Percentiles rank a stretch among this genome's conserved stretches.
These are phyloP conservation scores for Hypoxylon intermedium DNA, from an alignment of 495 filamentous ascomycete species.

Conservation along the genomic window DNA sequence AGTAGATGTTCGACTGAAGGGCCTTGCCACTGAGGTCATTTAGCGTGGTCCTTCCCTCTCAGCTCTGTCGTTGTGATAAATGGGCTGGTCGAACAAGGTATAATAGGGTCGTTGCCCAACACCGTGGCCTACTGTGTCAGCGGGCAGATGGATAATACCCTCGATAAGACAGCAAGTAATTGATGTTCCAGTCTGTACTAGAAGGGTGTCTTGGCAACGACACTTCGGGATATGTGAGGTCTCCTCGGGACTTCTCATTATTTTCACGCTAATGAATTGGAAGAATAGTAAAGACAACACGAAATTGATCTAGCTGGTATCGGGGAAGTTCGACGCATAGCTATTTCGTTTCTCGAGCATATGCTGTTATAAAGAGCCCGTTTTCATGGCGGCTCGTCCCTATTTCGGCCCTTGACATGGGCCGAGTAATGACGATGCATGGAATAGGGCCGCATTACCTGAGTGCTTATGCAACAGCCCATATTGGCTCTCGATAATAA, in stretches of 20 bases:
- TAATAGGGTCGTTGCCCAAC: not conserved
- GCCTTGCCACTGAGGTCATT: not conserved
- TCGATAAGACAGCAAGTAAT: not conserved
- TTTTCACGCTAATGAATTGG: too few relatives aligned
- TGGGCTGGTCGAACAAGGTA: not conserved
- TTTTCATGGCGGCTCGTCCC: conserved; percentile 24
- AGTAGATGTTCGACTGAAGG: conserved; percentile 1
- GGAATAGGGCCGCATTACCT: conserved; percentile 30
- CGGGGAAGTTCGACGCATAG: conserved; percentile 5
- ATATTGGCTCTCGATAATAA: conserved; percentile 2
- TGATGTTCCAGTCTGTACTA: not conserved
- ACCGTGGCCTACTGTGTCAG: not conserved
- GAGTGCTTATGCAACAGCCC: conserved; percentile 6
- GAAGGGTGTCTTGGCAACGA: too few relatives aligned
- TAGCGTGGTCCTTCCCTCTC: not conserved
- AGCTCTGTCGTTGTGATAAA: not conserved
- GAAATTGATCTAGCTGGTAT: conserved; percentile 9
- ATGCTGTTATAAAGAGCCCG: conserved; percentile 19
- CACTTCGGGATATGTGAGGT: too few relatives aligned
- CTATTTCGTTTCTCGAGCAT: conserved; percentile 13
- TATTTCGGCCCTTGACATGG: conserved; percentile 35
- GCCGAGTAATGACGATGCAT: conserved; percentile 12
- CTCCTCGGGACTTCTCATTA: too few relatives aligned
- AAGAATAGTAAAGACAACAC: conserved; percentile 1
- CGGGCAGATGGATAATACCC: not conserved